Base-by-base conservation (phyloP, 768 basidiomycete genomes). In the Suillus spraguei region DNA sequence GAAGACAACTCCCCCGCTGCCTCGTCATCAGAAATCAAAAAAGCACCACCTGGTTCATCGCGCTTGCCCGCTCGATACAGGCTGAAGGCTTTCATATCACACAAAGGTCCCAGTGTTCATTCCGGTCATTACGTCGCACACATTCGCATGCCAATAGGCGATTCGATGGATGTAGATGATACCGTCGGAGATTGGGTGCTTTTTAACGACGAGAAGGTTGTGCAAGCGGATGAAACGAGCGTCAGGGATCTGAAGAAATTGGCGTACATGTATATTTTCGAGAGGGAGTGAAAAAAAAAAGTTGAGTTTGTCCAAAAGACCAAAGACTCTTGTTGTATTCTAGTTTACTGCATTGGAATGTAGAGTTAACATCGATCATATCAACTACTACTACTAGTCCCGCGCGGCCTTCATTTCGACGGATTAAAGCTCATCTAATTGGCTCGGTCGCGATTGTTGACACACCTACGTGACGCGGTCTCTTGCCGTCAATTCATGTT, bases 181-280 rank as follows among this genome's bases (percentile, higher is more conserved):
- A 59, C 71, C 73, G 85, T 82, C 24, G 81, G 82, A 11, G 59
- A 33, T 1, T 97, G 97, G 94, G 90, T 96, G 62, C 74, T 99
- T 70, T 97, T 95, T 75, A 97, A 98, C 69, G 97, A 98, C 72
- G 95, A 96, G 78, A 97, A 95, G 79, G 95, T 96, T 4, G 95
- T 97, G 11, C 88, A 85, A 74, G 95, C 95, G 4, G 94, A 97
- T 71, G 81, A 74, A 64, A 86, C 90, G 74, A 94, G 92, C 71
- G 92, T 96, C 35, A 82, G 76, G n/a, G 86, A 87, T 62, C 77
- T 98, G 80, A 91, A 91, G 78, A 82, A 83, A 74, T 72, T 95
- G 72, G 97, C 95, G 46, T 98, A 99, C 81, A 77, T 99, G 81
- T 99, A 97, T 76, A 79, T 99, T 24, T 98, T 95, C 72, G 93